Evolutionary conservation across 2,329 filamentous ascomycete species (phyloP), one percentile per base, ranked within the genome.

Genomic region (Monilinia vaccinii-corymbosi): DNA sequence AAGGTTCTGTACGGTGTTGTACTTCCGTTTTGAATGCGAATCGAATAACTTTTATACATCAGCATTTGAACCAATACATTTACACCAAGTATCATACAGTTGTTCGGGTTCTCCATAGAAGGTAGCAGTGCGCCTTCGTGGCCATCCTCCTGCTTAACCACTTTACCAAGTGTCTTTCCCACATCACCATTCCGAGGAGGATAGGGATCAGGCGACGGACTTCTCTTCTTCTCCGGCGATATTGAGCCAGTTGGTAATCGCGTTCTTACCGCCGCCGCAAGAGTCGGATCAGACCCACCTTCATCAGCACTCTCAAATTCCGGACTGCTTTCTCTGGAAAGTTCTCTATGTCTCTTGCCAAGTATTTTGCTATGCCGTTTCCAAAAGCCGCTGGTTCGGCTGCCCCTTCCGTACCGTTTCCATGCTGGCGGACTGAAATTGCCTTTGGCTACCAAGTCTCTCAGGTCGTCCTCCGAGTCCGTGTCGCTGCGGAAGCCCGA

Each of bases 1-100:
- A 88, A 16, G 89, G 90, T 70, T 93, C 90, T 50, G 87, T 89
- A 60, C 88, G 84, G 70, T 96, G 91, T 70, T 93, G 89, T 34
- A 95, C 88, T 76, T 96, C 91, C 63, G 91, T 89, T 68, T 89
- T 85, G 63, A 96, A 81, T 56, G 89, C 88, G 74, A 97, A 92
- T 65, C 91, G 89, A 69, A 96, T 89, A 75, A 93, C 91, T 94
- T 73, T 49, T 53, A 56, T 45, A n/a, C 50, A 57, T 70, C 47
- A 71, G 66, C 61, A 60, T 48, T 21, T 62, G 32, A 58, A 31
- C 38, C 31, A 44, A 60, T 48, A 60, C 49, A 48, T 56, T 23
- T 40, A 38, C 23, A 56, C 48, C 47, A 61, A 52, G 21, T 61
- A 69, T 68, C 73, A 69, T 79, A 81, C 79, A 82, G 69, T 80